A percentile compares a stretch with the other conserved stretches of the same genome.
These are phyloP conservation scores for Zea luxurians DNA, from an alignment of 176 grass and related monocot genomes.

Conservation along the genomic window DNA sequence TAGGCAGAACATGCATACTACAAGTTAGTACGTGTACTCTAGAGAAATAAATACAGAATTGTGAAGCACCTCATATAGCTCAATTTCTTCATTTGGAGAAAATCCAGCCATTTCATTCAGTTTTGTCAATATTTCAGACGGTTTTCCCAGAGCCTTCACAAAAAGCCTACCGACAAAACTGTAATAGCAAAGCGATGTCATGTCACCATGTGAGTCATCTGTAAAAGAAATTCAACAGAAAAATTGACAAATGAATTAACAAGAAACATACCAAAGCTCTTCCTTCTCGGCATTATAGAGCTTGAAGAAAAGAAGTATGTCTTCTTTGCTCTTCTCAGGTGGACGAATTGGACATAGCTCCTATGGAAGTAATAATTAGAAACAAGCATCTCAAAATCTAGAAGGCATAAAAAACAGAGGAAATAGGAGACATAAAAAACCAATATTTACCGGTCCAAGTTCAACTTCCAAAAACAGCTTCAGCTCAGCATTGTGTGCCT, in stretches of 20 bases:
- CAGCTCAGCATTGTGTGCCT: constrained; percentile 92
- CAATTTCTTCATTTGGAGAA: constrained; percentile 82
- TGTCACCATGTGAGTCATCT: constrained; percentile 28
- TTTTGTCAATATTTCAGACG: constrained; percentile 74
- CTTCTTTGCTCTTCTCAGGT: constrained; percentile 87
- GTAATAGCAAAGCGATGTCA: constrained; percentile 31
- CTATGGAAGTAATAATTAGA: constrained; percentile 43
- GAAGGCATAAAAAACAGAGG: constrained; percentile 20
- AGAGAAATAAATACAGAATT: constrained; percentile 17
- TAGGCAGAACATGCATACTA: background rate
- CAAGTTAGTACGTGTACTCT: background rate
- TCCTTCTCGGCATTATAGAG: constrained; percentile 92
- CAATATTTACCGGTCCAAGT: constrained; percentile 60
- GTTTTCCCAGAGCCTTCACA: constrained; percentile 82
- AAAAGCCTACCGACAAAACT: constrained; percentile 90
- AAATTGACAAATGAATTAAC: constrained; percentile 7
- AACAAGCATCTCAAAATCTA: constrained; percentile 22
- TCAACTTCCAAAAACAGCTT: constrained; percentile 97
- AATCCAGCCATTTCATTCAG: constrained; percentile 90
- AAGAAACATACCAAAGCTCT: constrained; percentile 70
- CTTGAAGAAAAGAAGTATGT: constrained; percentile 96
- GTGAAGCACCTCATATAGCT: constrained; percentile 73
- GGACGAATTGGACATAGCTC: constrained; percentile 71
- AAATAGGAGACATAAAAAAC: constrained; percentile 36
- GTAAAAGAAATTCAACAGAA: constrained; percentile 12